Conservation (phyloP, 345 rosid species). For the Populus simonii region DNA sequence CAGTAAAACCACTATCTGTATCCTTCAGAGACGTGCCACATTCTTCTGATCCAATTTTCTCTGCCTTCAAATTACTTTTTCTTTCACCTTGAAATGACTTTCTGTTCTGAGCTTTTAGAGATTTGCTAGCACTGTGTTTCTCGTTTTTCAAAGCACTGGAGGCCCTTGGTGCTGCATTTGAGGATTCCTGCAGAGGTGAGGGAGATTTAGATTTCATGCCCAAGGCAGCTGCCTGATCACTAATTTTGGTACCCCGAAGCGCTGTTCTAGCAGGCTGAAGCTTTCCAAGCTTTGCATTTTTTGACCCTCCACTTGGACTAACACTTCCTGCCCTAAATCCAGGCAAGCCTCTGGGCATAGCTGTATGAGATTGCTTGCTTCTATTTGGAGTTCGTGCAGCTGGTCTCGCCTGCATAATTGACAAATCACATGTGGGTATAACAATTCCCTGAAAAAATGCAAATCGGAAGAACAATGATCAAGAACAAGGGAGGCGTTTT, state of each 20-base stretch:
- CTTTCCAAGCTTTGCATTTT: constrained; percentile 43
- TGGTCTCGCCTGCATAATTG: constrained; percentile 52
- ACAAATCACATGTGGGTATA: constrained; percentile 9
- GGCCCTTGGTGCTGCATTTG: constrained; percentile 34
- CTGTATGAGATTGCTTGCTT: constrained; percentile 31
- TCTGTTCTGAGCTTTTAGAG: constrained; percentile 43
- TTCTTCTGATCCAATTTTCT: constrained; percentile 15
- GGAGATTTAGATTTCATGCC: constrained; percentile 28
- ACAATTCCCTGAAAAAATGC: constrained; percentile 10
- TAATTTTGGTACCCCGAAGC: constrained; percentile 27
- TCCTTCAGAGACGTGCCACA: neutral
- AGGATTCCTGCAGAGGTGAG: constrained; percentile 35
- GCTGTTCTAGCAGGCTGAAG: constrained; percentile 41
- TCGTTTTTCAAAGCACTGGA: constrained; percentile 37
- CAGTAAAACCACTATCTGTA: constrained; percentile 7
- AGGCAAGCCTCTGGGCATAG: constrained; percentile 33
- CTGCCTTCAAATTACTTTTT: constrained; percentile 30
- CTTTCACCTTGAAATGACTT: constrained; percentile 35
- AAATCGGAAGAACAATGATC: neutral
- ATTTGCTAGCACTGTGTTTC: constrained; percentile 30
- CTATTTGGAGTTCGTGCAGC: constrained; percentile 45
- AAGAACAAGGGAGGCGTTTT: neutral
- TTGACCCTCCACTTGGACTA: constrained; percentile 35
- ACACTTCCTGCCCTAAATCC: constrained; percentile 31
- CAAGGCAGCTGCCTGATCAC: constrained; percentile 25